Evolutionary conservation across 129 eudicot genomes (phyloP).

Genomic region (Scalesia atractyloides): DNA sequence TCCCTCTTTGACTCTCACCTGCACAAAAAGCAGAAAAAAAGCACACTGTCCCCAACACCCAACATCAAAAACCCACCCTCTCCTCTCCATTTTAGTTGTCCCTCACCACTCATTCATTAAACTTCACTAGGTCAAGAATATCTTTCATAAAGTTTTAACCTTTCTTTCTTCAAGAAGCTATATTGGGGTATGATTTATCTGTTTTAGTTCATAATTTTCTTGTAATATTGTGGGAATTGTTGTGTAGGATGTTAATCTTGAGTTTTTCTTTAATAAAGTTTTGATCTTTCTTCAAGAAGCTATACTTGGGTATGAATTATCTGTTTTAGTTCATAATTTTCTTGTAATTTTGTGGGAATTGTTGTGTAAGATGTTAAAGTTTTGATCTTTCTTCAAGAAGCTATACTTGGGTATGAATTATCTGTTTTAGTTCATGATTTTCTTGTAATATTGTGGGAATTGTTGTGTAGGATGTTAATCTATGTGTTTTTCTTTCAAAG

Average conservation of each 20-base stretch:
- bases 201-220: no score
- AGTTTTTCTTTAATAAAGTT: conserved; percentile 15
- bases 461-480: conserved; percentile 1
- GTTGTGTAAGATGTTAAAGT: background rate
- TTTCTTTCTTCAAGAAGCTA: conserved; percentile 6
- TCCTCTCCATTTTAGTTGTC: conserved; percentile 22
- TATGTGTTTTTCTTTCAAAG: background rate
- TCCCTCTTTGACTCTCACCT: conserved; percentile 36
- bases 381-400: background rate
- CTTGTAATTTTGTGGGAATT: background rate
- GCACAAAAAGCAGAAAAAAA: conserved; percentile 24
- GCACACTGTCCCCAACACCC: conserved; percentile 36
- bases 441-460: background rate
- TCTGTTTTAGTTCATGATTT: background rate
- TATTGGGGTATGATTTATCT: conserved; percentile 3
- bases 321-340: background rate
- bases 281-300: background rate
- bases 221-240: conserved; percentile 1
- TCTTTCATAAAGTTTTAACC: conserved; percentile 20
- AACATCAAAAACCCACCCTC: conserved; percentile 32
- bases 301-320: conserved; percentile 7
- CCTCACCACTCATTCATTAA: conserved; percentile 25
- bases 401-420: conserved; percentile 12
- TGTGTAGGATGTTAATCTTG: background rate
- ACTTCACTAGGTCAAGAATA: conserved; percentile 9